Base-by-base conservation (phyloP, 345 rosid species). In the Dipteronia sinensis region DNA sequence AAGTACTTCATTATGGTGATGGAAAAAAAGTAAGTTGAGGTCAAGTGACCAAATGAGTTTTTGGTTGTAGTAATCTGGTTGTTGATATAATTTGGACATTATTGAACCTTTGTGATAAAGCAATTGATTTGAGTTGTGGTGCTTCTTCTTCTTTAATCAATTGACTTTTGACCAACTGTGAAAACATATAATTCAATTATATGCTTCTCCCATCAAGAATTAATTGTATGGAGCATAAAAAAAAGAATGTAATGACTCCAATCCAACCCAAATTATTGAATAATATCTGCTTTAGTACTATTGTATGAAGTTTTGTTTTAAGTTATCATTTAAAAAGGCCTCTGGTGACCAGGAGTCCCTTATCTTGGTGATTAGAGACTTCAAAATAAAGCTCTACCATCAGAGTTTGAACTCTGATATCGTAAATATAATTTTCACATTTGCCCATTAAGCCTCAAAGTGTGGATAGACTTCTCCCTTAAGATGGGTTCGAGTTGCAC, bases 111-210 rank as follows among this genome's bases (percentile, higher is more conserved):
- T 40, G 20, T 51, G 55, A 17, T 76, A 9, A 76, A 72, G 80
- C 79, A 80, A 74, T 27, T 77, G 71, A 73, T 65, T 56, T 63
- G 27, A 67, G 67, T 71, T 69, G 23, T 70, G 78, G 70, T 77
- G 81, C 59, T 42, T 7, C 46, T 42, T 42, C 9, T 65, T 67
- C 64, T 47, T 64, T 69, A 22, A 20, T 55, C 62, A 40, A 69
- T 76, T 73, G 76, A 65, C 70, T 73, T 79, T 16, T 46, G 77
- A 58, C 67, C 68, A 67, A 68, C 20, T 61, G 10, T 49, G 65
- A 71, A 61, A 19, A 58, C 25, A 20, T 64, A 20, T 34, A 19
- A 6, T 72, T 47, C 31, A 12, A 72, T 10, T 11, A 49, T 49
- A 49, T 49, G 55, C 55, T 42, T 49, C 55, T 15, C 55, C 55